These are phyloP conservation scores for Aleurites moluccanus DNA, from an alignment of 441 rosid genomes.

Conservation along the genomic window DNA sequence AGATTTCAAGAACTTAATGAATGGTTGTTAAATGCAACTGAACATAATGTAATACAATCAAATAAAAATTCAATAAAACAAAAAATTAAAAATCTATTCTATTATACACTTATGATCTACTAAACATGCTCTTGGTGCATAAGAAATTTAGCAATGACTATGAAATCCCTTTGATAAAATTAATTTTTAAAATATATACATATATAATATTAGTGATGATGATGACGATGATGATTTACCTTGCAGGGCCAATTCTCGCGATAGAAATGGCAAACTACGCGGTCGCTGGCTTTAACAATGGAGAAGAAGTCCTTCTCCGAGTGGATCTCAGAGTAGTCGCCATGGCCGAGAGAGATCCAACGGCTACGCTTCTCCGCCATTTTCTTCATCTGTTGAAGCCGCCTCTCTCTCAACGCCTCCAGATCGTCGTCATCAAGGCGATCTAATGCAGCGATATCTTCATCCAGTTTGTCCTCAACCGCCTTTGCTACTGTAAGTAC, in stretches of 20 bases:
- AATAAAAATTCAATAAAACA: not conserved
- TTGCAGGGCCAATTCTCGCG: slow-evolving; percentile 99
- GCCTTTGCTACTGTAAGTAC: slow-evolving; percentile 86
- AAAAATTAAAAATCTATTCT: not conserved
- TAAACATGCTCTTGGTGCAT: not conserved
- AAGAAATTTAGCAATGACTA: not conserved
- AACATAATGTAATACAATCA: not conserved
- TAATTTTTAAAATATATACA: too few species aligned
- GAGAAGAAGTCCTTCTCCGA: slow-evolving; percentile 86
- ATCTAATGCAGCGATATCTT: slow-evolving; percentile 74
- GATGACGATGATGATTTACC: slow-evolving; percentile 32
- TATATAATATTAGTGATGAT: too few species aligned
- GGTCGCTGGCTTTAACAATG: slow-evolving; percentile 80
- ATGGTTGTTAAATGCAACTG: not conserved
- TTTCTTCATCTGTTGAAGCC: slow-evolving; percentile 85
- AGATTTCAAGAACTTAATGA: too few species aligned
- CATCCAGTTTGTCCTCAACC: slow-evolving; percentile 80
- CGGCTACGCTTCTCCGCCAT: slow-evolving; percentile 90
- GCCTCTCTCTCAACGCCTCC: slow-evolving; percentile 72
- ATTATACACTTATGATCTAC: not conserved
- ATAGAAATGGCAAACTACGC: slow-evolving; percentile 91
- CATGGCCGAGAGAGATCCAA: slow-evolving; percentile 91
- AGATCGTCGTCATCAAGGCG: slow-evolving; percentile 76
- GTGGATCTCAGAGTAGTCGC: slow-evolving; percentile 79
- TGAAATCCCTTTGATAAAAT: not conserved